These are phyloP conservation scores for Diaporthe ampelina DNA, from an alignment of 2,329 filamentous ascomycete species.

Conservation along the genomic window DNA sequence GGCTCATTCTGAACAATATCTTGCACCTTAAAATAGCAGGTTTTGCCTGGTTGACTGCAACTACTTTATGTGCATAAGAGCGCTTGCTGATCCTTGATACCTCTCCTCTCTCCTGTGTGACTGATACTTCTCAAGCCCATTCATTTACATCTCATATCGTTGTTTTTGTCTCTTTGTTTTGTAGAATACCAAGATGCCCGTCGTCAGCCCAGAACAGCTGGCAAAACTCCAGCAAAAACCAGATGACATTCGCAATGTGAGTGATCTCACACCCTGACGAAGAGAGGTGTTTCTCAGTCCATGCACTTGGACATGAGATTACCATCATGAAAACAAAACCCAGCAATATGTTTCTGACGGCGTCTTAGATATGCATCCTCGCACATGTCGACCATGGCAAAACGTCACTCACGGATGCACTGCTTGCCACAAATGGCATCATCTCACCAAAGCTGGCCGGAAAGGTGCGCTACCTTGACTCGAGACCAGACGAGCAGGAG, in stretches of 20 bases:
- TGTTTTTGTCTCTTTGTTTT: slow-evolving; percentile 1
- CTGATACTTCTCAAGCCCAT: neutral
- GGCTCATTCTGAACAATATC: slow-evolving; percentile 42
- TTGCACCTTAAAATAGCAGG: slow-evolving; percentile 40
- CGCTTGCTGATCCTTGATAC: slow-evolving; percentile 32
- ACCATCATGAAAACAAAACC: slow-evolving; percentile 25
- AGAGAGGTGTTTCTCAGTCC: neutral
- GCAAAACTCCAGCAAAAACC: slow-evolving; percentile 89
- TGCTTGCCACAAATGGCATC: slow-evolving; percentile 98
- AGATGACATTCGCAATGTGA: slow-evolving; percentile 92
- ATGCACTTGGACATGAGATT: neutral
- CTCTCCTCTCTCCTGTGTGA: neutral
- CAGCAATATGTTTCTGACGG: slow-evolving; percentile 47
- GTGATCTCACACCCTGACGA: slow-evolving; percentile 48
- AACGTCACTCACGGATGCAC: slow-evolving; percentile 94
- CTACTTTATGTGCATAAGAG: slow-evolving; percentile 22
- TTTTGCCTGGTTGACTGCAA: neutral
- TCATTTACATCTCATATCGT: neutral
- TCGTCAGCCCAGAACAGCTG: slow-evolving; percentile 91
- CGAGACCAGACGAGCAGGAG: slow-evolving; percentile 93
- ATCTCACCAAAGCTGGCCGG: slow-evolving; percentile 97
- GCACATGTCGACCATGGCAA: slow-evolving; percentile 99
- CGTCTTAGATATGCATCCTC: slow-evolving; percentile 84
- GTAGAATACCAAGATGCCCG: slow-evolving; percentile 77
- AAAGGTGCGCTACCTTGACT: slow-evolving; percentile 98